A percentile compares a stretch with the other conserved stretches of the same genome.
These are phyloP conservation scores for Pelargonium citronellum DNA, from an alignment of 441 rosid species.

Conservation along the genomic window DNA sequence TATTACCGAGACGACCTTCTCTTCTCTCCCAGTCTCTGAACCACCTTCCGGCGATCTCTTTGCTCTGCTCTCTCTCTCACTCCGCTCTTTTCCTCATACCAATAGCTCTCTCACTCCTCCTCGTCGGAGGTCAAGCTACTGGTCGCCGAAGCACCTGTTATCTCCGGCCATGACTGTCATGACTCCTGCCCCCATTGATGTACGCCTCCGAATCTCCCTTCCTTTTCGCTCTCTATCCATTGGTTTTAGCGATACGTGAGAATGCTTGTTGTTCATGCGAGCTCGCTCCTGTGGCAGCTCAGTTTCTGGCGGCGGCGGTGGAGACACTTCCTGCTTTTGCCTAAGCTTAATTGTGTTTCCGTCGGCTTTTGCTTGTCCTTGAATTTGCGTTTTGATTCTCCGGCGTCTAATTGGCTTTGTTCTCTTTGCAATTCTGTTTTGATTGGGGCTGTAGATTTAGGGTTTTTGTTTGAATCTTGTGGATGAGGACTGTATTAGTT, in stretches of 20 bases:
- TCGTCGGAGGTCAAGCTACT: slow-evolving; percentile 2
- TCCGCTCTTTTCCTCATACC: not conserved
- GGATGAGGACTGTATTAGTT: slow-evolving; percentile 22
- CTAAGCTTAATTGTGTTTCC: not conserved
- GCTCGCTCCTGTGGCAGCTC: not conserved
- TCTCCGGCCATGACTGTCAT: slow-evolving; percentile 60
- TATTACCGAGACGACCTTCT: not conserved
- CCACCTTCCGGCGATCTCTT: slow-evolving; percentile 9
- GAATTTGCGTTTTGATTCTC: not conserved
- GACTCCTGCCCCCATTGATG: slow-evolving; percentile 83
- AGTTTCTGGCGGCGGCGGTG: not conserved
- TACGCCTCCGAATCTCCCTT: slow-evolving; percentile 29
- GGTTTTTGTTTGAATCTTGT: not conserved
- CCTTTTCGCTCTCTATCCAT: not conserved
- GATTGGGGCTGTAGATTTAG: not conserved
- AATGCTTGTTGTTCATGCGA: slow-evolving; percentile 2
- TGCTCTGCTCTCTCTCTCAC: not conserved
- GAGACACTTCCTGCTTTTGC: not conserved
- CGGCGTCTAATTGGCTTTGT: not conserved
- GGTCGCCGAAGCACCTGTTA: not conserved
- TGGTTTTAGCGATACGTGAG: not conserved
- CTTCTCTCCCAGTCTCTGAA: not conserved
- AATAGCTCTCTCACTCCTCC: not conserved
- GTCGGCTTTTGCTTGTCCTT: not conserved
- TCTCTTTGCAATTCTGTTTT: slow-evolving; percentile 11